phyloP scores from a whole-genome alignment of 2,329 filamentous ascomycete species.

The Fusarium sacchari region DNA sequence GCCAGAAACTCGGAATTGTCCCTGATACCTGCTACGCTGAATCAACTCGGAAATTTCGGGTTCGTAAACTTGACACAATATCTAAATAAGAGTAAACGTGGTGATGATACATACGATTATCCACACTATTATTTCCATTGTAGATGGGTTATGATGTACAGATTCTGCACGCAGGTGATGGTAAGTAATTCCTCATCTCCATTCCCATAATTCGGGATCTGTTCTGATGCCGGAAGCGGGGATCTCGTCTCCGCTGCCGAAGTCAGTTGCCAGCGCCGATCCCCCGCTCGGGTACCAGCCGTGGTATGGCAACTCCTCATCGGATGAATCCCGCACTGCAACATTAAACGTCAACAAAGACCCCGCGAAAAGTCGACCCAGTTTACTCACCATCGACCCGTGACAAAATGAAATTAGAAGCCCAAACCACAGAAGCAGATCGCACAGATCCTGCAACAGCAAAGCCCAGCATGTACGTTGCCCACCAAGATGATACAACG shows the following conservation, averaged over 20 bases:
- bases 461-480: not conserved
- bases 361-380: too few species aligned
- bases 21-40: fast-evolving
- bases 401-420: not conserved
- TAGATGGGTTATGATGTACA: too few species aligned
- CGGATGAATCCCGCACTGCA: not conserved
- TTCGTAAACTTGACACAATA: too few species aligned
- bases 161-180: too few species aligned
- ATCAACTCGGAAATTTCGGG: not conserved
- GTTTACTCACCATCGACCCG: not conserved
- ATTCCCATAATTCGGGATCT: not conserved
- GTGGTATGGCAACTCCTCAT: not conserved
- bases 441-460: not conserved
- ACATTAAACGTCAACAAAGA: not conserved
- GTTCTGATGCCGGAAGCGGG: not conserved
- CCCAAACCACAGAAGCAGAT: not conserved
- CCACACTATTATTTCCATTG: too few species aligned
- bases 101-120: fast-evolving
- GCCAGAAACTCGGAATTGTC: not conserved
- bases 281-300: not conserved
- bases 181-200: too few species aligned
- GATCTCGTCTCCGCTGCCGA: not conserved
- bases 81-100: fast-evolving
- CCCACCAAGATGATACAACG: fast-evolving
- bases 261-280: not conserved